These are phyloP conservation scores for Colletotrichum sublineola DNA, from an alignment of 2,329 filamentous ascomycete genomes.

Conservation along the genomic window DNA sequence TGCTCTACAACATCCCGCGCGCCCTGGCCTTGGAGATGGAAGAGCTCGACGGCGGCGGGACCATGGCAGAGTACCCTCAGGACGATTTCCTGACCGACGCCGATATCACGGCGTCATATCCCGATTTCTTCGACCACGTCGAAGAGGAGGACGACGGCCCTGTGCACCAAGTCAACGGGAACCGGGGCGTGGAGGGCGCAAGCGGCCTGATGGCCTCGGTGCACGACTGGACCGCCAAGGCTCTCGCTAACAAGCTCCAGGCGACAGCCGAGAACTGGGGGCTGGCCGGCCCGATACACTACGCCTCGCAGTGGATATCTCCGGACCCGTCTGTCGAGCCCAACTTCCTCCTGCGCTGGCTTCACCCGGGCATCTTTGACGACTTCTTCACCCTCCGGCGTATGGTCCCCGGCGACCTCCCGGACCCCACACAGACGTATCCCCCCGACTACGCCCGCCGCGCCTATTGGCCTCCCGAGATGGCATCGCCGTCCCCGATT, in stretches of 20 bases:
- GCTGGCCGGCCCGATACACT: conserved; percentile 47
- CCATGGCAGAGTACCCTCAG: neutral
- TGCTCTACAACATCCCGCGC: conserved; percentile 84
- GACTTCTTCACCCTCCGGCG: conserved; percentile 69
- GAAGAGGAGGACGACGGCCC: conserved; percentile 46
- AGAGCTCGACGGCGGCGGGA: conserved; percentile 50
- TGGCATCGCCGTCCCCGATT: conserved; percentile 70
- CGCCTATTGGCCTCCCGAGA: conserved; percentile 80
- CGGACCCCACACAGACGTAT: conserved; percentile 57
- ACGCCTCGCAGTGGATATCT: conserved; percentile 47
- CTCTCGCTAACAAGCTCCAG: conserved; percentile 52
- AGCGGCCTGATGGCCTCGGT: conserved; percentile 51
- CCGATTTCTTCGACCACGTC: conserved; percentile 41
- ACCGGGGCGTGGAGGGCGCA: conserved; percentile 56
- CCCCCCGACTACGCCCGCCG: conserved; percentile 68
- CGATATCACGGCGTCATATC: conserved; percentile 28
- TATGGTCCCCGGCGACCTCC: conserved; percentile 42
- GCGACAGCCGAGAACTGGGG: conserved; percentile 46
- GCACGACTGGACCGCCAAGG: conserved; percentile 53
- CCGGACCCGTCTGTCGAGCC: conserved; percentile 49
- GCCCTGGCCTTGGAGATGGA: conserved; percentile 70
- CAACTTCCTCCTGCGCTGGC: conserved; percentile 73
- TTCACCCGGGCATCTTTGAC: conserved; percentile 82
- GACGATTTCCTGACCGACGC: conserved; percentile 37
- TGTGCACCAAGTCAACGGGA: conserved; percentile 45